Evolutionary conservation across 1,284 basidiomycete genomes (phyloP), one percentile per base, ranked within the genome.

Genomic region (Sanghuangporus sanghuang): DNA sequence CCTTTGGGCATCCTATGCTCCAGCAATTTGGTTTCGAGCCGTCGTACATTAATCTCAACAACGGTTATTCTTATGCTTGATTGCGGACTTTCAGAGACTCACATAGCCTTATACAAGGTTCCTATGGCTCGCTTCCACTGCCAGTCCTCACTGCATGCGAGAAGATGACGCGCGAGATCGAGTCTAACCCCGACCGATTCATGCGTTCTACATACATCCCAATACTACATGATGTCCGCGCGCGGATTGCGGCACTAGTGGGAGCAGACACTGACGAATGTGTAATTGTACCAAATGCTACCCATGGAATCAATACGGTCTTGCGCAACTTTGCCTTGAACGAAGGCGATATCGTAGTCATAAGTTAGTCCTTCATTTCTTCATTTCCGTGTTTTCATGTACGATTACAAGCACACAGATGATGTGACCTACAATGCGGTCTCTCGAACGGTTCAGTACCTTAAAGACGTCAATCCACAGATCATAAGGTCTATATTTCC

Each of bases 361-460:
- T 70, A 35, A 79, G 83, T 85, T 58, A 68, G 78, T 18, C 27
- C 44, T 2, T 57, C 54, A 39, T n/a, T 32, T 7, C 14, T 38
- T 39, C 23, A 21, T 23, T 12, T 57, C 39, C 27, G 48, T 49
- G 57, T 35, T n/a, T 56, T 14, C 16, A 40, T 18, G 32, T 16
- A 53, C 50, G 3, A 32, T 38, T 16, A 9, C 18, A 48, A 32
- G 23, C 21, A 42, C 38, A 36, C 4, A 91, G 90, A 82, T 62
- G 83, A 78, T 49, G 87, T 86, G 0, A 90, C 90, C 0, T 94
- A 93, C 71, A 76, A 73, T 11, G 81, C 90, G 1, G 74, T 94
- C 11, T 71, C 73, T 12, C 79, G 81, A 56, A 83, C 85, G 0
- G 76, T 85, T 38, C 81, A 85, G 64, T 84, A 86, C 68, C 71